These are phyloP conservation scores for Rhizopus sp. DNA, from an alignment of 371 early-diverging fungal species.

Conservation along the genomic window DNA sequence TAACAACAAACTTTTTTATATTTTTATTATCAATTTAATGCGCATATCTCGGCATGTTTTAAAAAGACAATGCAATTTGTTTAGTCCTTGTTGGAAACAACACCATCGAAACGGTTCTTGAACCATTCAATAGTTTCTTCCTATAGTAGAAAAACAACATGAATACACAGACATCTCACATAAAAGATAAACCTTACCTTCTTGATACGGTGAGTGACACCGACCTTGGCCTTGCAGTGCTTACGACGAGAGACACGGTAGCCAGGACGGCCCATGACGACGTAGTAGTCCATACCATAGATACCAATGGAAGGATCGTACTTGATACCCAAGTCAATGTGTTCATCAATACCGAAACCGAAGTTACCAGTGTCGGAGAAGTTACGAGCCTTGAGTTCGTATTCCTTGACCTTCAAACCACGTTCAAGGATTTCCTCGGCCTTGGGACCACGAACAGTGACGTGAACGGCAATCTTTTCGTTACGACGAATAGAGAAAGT, in stretches of 20 bases:
- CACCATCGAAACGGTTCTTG: slow-evolving; percentile 90
- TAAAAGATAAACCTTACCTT: slow-evolving; percentile 51
- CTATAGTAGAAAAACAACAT: slow-evolving; percentile 32
- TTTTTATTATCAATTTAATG: too few species aligned
- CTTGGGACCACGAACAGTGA: slow-evolving; percentile 96
- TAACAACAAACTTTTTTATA: too few species aligned
- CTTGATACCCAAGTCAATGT: slow-evolving; percentile 99
- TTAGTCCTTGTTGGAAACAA: slow-evolving; percentile 74
- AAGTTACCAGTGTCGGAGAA: slow-evolving; percentile 99
- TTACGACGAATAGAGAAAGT: slow-evolving; percentile 99
- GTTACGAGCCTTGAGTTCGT: slow-evolving; percentile 95
- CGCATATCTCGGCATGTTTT: too few species aligned
- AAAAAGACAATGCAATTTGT: background rate
- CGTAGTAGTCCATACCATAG: slow-evolving; percentile 98
- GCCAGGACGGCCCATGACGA: slow-evolving; percentile 98
- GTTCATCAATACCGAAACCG: slow-evolving; percentile 99
- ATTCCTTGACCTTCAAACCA: slow-evolving; percentile 99
- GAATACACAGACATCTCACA: background rate
- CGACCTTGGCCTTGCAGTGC: slow-evolving; percentile 87
- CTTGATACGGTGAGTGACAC: slow-evolving; percentile 92
- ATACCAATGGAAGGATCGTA: slow-evolving; percentile 99
- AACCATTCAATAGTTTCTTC: slow-evolving; percentile 86
- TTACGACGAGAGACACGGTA: slow-evolving; percentile 96
- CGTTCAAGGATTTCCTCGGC: slow-evolving; percentile 96
- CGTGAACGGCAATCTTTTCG: slow-evolving; percentile 99